A percentile compares a stretch with the other conserved stretches of the same genome.
These are phyloP conservation scores for Barnettozyma siamensis DNA, from an alignment of 805 yeast species.

Conservation along the genomic window DNA sequence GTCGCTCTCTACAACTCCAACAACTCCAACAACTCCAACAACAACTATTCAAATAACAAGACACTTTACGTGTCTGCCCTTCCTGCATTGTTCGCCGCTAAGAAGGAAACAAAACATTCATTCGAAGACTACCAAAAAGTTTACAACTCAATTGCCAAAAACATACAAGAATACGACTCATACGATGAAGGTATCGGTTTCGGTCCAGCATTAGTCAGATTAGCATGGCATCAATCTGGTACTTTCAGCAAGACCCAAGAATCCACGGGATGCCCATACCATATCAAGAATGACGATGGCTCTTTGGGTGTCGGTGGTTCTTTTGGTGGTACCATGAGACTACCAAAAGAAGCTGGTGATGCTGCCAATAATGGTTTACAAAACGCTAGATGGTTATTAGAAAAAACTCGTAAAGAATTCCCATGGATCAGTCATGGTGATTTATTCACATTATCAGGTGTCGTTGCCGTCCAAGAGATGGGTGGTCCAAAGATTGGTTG, in stretches of 20 bases:
- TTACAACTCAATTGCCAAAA: slow-evolving; percentile 68
- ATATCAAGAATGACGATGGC: slow-evolving; percentile 13
- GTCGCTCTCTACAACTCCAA: slow-evolving; percentile 4
- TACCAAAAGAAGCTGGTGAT: slow-evolving; percentile 48
- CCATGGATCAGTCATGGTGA: slow-evolving; percentile 78
- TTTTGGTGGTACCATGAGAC: slow-evolving; percentile 61
- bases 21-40: not conserved
- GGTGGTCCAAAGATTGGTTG: slow-evolving; percentile 76
- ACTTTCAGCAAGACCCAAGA: slow-evolving; percentile 51
- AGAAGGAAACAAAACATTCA: slow-evolving; percentile 9
- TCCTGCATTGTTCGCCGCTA: slow-evolving; percentile 6
- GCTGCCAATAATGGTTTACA: slow-evolving; percentile 48
- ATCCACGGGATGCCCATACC: slow-evolving; percentile 30
- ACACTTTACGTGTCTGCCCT: slow-evolving; percentile 1
- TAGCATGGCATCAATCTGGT: slow-evolving; percentile 88
- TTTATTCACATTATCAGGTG: slow-evolving; percentile 75
- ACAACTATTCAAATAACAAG: not conserved
- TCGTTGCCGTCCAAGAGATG: slow-evolving; percentile 68
- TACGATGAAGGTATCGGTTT: slow-evolving; percentile 64
- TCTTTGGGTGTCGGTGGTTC: slow-evolving; percentile 48
- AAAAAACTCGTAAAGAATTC: slow-evolving; percentile 48
- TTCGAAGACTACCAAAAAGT: slow-evolving; percentile 53
- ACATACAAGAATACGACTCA: slow-evolving; percentile 47
- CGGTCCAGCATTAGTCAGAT: slow-evolving; percentile 73
- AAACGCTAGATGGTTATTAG: slow-evolving; percentile 46